Conservation (phyloP, 169 alveolate species). For the Plasmodium relictum region DNA sequence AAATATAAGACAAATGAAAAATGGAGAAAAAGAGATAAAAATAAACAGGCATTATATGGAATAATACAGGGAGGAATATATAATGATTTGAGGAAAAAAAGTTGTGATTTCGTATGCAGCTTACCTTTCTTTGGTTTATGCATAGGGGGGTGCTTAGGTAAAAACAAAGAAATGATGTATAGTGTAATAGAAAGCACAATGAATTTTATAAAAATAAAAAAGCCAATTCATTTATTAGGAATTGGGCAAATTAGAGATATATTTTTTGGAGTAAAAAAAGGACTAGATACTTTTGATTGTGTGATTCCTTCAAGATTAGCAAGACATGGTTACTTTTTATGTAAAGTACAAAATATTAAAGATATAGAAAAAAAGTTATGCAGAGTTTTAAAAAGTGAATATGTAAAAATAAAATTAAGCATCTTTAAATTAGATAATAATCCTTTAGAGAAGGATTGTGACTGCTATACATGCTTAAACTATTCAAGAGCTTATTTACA, state of each 20-base stretch:
- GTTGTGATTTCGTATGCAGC: slow-evolving; percentile 81
- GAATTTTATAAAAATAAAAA: slow-evolving; percentile 70
- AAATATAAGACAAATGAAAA: slow-evolving; percentile 22
- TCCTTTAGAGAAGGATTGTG: slow-evolving; percentile 94
- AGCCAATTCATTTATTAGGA: slow-evolving; percentile 98
- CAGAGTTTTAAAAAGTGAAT: slow-evolving; percentile 26
- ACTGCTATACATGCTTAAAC: slow-evolving; percentile 94
- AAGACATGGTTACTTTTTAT: slow-evolving; percentile 91
- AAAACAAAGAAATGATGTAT: slow-evolving; percentile 65
- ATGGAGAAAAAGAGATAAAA: slow-evolving; percentile 77
- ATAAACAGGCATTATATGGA: slow-evolving; percentile 96
- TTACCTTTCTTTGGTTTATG: slow-evolving; percentile 97
- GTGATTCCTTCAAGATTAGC: slow-evolving; percentile 99
- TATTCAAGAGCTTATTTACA: slow-evolving; percentile 86
- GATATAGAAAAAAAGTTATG: slow-evolving; percentile 17
- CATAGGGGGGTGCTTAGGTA: slow-evolving; percentile 97
- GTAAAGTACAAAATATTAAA: slow-evolving; percentile 90
- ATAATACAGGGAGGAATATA: slow-evolving; percentile 99
- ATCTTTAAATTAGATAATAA: slow-evolving; percentile 78
- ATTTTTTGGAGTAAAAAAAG: slow-evolving; percentile 96
- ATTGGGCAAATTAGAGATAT: slow-evolving; percentile 98
- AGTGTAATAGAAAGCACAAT: slow-evolving; percentile 68
- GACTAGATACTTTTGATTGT: slow-evolving; percentile 99
- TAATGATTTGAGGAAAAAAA: slow-evolving; percentile 87
- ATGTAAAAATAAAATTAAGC: slow-evolving; percentile 33